Conservation (phyloP, 352 stramenopile species). For the Halophytophthora polymorphica region DNA sequence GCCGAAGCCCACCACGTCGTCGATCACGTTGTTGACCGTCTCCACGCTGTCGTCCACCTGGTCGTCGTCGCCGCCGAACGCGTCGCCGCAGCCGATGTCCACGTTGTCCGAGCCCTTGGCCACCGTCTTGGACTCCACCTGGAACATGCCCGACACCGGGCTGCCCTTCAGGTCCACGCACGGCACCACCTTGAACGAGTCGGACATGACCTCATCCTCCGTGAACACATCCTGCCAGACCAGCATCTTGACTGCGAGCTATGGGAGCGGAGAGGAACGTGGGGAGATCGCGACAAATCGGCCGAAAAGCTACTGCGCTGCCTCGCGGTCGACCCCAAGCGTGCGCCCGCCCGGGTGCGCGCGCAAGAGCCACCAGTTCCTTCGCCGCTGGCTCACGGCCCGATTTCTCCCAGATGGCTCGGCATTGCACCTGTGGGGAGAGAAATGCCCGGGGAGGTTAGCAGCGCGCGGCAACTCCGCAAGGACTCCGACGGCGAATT, state of each 20-base stretch:
- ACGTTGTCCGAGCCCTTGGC: conserved; percentile 55
- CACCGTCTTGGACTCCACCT: conserved; percentile 49
- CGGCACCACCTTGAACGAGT: conserved; percentile 46
- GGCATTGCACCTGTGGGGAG: not conserved
- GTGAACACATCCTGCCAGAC: conserved; percentile 72
- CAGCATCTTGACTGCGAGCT: conserved; percentile 43
- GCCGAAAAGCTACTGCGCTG: conserved; percentile 23
- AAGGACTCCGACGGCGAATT: conserved; percentile 1
- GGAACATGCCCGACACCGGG: conserved; percentile 53
- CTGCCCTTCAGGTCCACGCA: conserved; percentile 57
- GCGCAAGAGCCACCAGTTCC: conserved; percentile 36
- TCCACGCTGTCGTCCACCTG: conserved; percentile 53
- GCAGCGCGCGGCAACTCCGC: not conserved
- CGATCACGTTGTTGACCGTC: conserved; percentile 65
- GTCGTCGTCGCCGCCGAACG: conserved; percentile 44
- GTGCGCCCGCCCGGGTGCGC: not conserved
- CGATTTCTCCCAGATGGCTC: not conserved
- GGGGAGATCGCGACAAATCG: no score
- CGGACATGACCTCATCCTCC: conserved; percentile 64
- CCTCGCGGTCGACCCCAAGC: no score
- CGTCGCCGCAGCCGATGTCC: conserved; percentile 58
- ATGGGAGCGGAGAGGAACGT: not conserved
- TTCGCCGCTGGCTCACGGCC: not conserved
- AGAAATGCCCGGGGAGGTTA: conserved; percentile 5
- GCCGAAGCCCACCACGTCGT: conserved; percentile 52